Conservation (phyloP, 2,329 filamentous ascomycete species). For the Xylariales sp. region DNA sequence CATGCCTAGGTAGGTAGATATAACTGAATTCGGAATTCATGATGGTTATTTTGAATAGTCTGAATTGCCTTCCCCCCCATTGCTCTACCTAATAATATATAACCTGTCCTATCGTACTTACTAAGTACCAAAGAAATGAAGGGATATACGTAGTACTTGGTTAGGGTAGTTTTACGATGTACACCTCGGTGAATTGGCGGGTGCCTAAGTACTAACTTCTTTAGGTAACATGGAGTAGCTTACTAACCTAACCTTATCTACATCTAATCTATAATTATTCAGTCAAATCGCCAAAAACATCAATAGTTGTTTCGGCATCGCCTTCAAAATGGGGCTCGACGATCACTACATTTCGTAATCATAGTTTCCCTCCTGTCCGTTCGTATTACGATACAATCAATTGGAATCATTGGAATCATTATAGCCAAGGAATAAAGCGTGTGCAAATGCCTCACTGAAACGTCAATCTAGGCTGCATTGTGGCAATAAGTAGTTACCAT, state of each 20-base stretch:
- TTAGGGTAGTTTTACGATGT: too few species aligned
- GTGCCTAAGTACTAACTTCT: neutral
- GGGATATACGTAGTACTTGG: too few species aligned
- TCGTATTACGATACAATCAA: neutral
- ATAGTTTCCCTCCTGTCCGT: neutral
- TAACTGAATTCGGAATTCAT: too few species aligned
- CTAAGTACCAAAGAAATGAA: too few species aligned
- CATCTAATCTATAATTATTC: neutral
- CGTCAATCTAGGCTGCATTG: constrained; percentile 12
- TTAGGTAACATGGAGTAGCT: neutral
- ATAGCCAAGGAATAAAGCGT: neutral
- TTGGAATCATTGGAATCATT: neutral
- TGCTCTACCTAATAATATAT: too few species aligned
- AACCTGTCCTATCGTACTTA: too few species aligned
- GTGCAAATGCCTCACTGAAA: constrained; percentile 1
- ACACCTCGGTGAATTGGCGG: neutral
- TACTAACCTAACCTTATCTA: constrained; percentile 5
- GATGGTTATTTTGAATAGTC: too few species aligned
- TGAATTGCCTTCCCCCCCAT: too few species aligned
- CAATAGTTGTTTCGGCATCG: constrained; percentile 11
- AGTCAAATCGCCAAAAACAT: constrained; percentile 9
- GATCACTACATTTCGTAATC: neutral
- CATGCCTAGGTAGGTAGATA: too few species aligned
- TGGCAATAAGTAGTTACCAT: constrained; percentile 13
- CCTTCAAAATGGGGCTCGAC: constrained; percentile 11